Percentiles rank a stretch among this genome's conserved stretches.
phyloP scores from a whole-genome alignment of 805 yeast species.

The Sugiyamaella smithiae region DNA sequence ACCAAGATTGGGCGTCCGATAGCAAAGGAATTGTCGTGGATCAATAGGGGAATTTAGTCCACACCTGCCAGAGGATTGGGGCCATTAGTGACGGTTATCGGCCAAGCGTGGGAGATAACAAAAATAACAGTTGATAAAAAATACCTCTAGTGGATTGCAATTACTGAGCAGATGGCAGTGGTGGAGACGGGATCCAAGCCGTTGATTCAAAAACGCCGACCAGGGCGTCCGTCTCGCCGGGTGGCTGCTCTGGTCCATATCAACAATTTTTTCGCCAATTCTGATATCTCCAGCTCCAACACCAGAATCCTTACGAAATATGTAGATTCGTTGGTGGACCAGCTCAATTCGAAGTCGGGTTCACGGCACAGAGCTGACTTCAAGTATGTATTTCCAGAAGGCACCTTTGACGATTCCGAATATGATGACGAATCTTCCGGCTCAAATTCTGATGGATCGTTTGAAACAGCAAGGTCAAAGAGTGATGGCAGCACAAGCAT shows the following conservation, averaged over 20 bases:
- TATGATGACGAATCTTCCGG: neutral
- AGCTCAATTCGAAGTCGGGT: neutral
- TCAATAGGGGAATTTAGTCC: no score
- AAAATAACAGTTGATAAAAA: no score
- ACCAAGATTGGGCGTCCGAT: no score
- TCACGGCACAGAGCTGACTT: neutral
- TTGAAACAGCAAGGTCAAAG: neutral
- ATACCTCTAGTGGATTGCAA: no score
- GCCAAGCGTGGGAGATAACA: no score
- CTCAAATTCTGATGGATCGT: neutral
- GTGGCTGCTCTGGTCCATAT: neutral
- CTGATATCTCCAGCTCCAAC: neutral
- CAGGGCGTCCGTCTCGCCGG: constrained; percentile 1
- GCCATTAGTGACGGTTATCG: no score
- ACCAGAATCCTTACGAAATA: constrained; percentile 1
- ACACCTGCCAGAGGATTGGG: no score
- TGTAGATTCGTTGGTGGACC: neutral
- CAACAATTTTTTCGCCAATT: constrained; percentile 4
- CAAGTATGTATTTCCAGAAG: neutral
- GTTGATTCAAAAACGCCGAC: neutral
- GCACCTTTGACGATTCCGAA: neutral
- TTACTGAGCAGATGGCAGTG: no score
- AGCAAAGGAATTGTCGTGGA: no score
- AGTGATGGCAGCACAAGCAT: neutral
- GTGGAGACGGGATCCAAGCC: no score